Evolutionary conservation across 1,284 basidiomycete species (phyloP).

Genomic region (Apiotrichum laibachii): DNA sequence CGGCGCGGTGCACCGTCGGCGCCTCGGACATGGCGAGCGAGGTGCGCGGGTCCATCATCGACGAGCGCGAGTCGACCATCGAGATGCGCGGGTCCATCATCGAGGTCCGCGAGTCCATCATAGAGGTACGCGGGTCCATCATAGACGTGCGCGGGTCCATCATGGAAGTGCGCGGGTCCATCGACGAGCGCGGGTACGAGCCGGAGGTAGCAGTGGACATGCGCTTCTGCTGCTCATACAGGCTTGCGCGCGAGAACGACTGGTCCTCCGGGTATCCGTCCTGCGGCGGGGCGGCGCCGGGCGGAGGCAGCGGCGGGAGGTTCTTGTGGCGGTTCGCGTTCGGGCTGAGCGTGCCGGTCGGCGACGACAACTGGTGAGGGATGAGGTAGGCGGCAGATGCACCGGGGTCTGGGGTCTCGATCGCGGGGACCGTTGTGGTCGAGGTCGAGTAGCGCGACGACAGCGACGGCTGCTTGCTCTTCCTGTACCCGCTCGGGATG

Average conservation of each 20-base stretch:
- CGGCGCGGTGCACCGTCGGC: constrained; percentile 16
- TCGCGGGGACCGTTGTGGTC: constrained; percentile 13
- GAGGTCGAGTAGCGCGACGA: constrained; percentile 20
- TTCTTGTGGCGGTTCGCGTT: constrained; percentile 41
- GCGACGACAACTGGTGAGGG: neutral
- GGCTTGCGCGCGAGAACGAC: constrained; percentile 12
- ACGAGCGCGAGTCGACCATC: neutral
- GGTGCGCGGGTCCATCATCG: neutral
- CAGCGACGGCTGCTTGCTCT: constrained; percentile 20
- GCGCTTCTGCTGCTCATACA: constrained; percentile 19
- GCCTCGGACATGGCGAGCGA: constrained; percentile 7
- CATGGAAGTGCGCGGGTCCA: neutral
- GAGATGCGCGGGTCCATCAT: neutral
- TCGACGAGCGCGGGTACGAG: neutral
- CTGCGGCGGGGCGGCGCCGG: neutral
- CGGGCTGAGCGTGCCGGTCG: constrained; percentile 14
- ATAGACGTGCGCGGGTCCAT: neutral
- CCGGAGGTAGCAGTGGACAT: constrained; percentile 9
- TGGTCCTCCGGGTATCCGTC: constrained; percentile 13
- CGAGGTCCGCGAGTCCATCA: neutral
- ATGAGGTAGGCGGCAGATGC: constrained; percentile 5
- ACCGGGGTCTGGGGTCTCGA: constrained; percentile 17
- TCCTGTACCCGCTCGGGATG: constrained; percentile 11
- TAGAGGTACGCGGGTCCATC: neutral
- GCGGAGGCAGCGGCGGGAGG: constrained; percentile 43